Conservation (phyloP, 2,329 filamentous ascomycete genomes). For the Endoconidiophora laricicola region DNA sequence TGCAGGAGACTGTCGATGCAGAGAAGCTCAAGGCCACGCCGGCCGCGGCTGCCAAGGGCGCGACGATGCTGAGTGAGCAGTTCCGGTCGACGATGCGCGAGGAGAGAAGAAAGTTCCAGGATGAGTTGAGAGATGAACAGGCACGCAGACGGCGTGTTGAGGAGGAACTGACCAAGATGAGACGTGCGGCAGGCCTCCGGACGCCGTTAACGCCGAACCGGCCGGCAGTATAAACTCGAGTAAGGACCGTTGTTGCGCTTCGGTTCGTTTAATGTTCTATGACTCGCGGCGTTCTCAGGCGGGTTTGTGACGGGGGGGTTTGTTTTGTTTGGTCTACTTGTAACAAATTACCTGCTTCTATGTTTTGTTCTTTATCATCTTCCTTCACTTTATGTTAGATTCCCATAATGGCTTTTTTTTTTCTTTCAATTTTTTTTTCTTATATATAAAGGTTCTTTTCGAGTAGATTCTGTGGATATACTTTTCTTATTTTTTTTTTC, state of each 20-base stretch:
- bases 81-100: constrained; percentile 39
- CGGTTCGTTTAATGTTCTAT: no score
- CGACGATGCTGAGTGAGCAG: constrained; percentile 38
- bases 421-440: neutral
- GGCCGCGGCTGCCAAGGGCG: constrained; percentile 24
- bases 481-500: neutral
- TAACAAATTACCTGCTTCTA: no score
- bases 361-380: no score
- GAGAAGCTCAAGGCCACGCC: constrained; percentile 28
- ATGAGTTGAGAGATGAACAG: constrained; percentile 37
- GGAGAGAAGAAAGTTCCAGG: constrained; percentile 39
- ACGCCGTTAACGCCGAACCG: constrained; percentile 25
- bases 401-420: neutral
- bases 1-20: constrained; percentile 35
- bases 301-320: neutral
- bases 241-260: no score
- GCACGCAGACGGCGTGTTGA: constrained; percentile 30
- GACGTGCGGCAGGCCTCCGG: constrained; percentile 24
- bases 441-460: no score
- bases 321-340: neutral
- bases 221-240: neutral
- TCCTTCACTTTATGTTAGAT: no score
- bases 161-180: constrained; percentile 31
- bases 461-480: neutral
- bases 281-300: no score